Evolutionary conservation across 371 early-diverging fungal genomes (phyloP).

Genomic region (Batkoa obscura): DNA sequence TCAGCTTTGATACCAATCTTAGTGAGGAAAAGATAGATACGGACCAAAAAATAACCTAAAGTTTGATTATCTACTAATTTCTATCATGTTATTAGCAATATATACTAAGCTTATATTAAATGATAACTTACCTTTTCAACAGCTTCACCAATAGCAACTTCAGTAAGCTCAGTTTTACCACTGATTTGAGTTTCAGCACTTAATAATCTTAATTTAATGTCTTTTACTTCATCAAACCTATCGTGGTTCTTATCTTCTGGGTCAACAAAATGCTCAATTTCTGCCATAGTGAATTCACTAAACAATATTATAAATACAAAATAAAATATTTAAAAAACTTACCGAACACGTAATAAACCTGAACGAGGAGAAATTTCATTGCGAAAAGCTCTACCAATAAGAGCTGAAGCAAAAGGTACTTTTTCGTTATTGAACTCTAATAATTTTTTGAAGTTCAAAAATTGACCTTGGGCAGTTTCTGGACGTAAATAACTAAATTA

Average conservation of each 20-base stretch:
- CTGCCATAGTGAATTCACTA: constrained; percentile 99
- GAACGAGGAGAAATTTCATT: constrained; percentile 99
- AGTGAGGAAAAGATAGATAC: constrained; percentile 83
- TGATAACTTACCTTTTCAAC: constrained; percentile 33
- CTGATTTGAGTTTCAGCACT: constrained; percentile 56
- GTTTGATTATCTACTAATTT: constrained; percentile 92
- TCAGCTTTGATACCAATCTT: constrained; percentile 86
- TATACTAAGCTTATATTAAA: neutral
- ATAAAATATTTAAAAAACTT: constrained; percentile 10
- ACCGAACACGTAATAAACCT: constrained; percentile 94
- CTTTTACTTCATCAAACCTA: constrained; percentile 70
- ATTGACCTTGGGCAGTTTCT: constrained; percentile 99
- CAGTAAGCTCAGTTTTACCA: constrained; percentile 44
- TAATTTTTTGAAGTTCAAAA: constrained; percentile 94
- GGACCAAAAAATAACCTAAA: constrained; percentile 96
- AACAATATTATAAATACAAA: neutral
- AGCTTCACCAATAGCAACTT: constrained; percentile 88
- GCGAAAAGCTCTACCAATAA: constrained; percentile 97
- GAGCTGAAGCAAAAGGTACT: constrained; percentile 98
- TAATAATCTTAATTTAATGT: constrained; percentile 56
- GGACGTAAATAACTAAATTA: constrained; percentile 78
- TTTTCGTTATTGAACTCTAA: constrained; percentile 95
- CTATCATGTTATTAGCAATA: constrained; percentile 9
- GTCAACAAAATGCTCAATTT: constrained; percentile 99
- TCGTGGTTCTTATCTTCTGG: constrained; percentile 86